Conservation (phyloP, 345 rosid genomes). For the Acer negundo region DNA sequence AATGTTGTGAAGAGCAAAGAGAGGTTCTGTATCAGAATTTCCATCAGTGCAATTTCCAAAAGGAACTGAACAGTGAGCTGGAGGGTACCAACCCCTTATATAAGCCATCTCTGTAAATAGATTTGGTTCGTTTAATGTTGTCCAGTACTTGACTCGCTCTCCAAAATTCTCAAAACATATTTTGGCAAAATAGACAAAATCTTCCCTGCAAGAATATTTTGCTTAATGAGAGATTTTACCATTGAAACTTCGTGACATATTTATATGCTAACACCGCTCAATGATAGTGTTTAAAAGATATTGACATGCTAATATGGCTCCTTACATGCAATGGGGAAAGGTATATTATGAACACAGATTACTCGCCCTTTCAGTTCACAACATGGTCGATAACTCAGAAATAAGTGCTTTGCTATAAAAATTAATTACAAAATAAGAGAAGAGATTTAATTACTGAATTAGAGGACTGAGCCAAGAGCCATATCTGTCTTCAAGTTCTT, state of each 20-base stretch:
- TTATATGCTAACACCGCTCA: too few species aligned
- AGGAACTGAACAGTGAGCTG: constrained; percentile 40
- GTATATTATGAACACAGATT: too few species aligned
- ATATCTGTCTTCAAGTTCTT: constrained; percentile 41
- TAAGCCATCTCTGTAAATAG: constrained; percentile 38
- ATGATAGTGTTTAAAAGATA: too few species aligned
- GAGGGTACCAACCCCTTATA: constrained; percentile 36
- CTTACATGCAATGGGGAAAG: too few species aligned
- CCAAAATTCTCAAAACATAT: constrained; percentile 49
- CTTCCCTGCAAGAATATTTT: constrained; percentile 36
- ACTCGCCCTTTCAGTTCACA: too few species aligned
- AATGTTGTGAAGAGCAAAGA: constrained; percentile 40
- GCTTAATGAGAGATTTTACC: neutral
- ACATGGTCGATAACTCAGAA: too few species aligned
- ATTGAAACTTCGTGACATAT: too few species aligned
- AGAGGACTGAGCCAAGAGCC: constrained; percentile 44
- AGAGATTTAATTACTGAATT: constrained; percentile 34
- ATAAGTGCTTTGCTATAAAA: too few species aligned
- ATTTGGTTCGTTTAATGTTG: constrained; percentile 44
- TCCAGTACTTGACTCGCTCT: constrained; percentile 43
- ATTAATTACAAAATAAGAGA: neutral
- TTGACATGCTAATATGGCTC: too few species aligned
- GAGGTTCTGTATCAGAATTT: constrained; percentile 42
- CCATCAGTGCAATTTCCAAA: constrained; percentile 48
- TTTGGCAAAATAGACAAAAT: constrained; percentile 37